phyloP scores from a whole-genome alignment of 148 eudicot species.

The Cornus controversa region DNA sequence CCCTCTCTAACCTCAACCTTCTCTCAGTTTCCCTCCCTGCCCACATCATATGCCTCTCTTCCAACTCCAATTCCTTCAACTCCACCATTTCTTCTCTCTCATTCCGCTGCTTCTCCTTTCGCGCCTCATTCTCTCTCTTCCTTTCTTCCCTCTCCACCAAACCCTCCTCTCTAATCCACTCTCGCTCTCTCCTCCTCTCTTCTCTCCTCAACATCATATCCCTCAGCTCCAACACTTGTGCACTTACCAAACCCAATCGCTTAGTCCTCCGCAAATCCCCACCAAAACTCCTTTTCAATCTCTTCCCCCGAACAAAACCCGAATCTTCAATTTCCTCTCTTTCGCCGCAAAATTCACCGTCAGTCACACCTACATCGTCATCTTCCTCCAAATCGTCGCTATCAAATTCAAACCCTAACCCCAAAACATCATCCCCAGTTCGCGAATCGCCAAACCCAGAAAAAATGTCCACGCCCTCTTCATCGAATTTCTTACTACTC shows the following conservation, averaged over 20 bases:
- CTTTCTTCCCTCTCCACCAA: slow-evolving; percentile 29
- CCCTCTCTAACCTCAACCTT: slow-evolving; percentile 43
- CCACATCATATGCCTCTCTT: slow-evolving; percentile 52
- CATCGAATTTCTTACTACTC: slow-evolving; percentile 24
- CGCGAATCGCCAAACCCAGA: slow-evolving; percentile 23
- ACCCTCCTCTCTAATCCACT: slow-evolving; percentile 54
- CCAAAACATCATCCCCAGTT: slow-evolving; percentile 37
- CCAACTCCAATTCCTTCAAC: slow-evolving; percentile 50
- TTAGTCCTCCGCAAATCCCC: slow-evolving; percentile 21
- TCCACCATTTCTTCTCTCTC: slow-evolving; percentile 42
- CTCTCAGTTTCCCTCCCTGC: slow-evolving; percentile 55
- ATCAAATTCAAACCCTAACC: slow-evolving; percentile 44
- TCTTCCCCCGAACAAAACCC: slow-evolving; percentile 29
- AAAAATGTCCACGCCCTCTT: slow-evolving; percentile 28
- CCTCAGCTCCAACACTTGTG: slow-evolving; percentile 56
- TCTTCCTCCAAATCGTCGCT: slow-evolving; percentile 50
- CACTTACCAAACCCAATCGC: slow-evolving; percentile 52
- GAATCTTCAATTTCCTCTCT: slow-evolving; percentile 27
- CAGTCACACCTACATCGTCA: slow-evolving; percentile 27
- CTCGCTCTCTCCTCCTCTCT: slow-evolving; percentile 62
- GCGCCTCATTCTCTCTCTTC: slow-evolving; percentile 34
- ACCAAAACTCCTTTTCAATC: slow-evolving; percentile 30
- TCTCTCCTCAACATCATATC: slow-evolving; percentile 60
- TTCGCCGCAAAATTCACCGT: slow-evolving; percentile 22
- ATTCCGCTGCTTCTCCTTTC: slow-evolving; percentile 32